Percentiles rank a stretch among this genome's conserved stretches.
Evolutionary conservation across 1,139 yeast species (phyloP).

Genomic region (Taiozyma onychis): DNA sequence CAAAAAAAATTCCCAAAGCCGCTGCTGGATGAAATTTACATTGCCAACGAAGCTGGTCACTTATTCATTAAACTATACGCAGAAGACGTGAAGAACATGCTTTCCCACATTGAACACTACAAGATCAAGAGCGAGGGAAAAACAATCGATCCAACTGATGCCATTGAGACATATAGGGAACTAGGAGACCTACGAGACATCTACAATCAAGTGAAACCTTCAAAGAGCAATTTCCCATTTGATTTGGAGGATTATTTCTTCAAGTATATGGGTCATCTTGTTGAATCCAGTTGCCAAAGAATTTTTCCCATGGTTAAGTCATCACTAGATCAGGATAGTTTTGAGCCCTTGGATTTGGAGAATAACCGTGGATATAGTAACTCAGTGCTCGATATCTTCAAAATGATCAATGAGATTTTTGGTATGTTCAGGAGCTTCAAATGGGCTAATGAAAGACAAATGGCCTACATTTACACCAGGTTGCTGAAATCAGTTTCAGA

Average conservation of each 20-base stretch:
- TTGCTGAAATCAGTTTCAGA: conserved; percentile 59
- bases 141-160: conserved; percentile 50
- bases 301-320: conserved; percentile 46
- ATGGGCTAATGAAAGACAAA: conserved; percentile 61
- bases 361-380: conserved; percentile 37
- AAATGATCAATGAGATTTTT: conserved; percentile 54
- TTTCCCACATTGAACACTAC: conserved; percentile 47
- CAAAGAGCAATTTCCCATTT: conserved; percentile 38
- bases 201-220: conserved; percentile 42
- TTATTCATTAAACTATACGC: conserved; percentile 57
- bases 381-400: conserved; percentile 65
- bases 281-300: conserved; percentile 45
- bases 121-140: conserved; percentile 28
- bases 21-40: conserved; percentile 50
- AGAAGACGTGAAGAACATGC: conserved; percentile 57
- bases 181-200: conserved; percentile 52
- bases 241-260: conserved; percentile 56
- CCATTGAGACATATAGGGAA: conserved; percentile 53
- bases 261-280: conserved; percentile 54
- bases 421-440: conserved; percentile 46
- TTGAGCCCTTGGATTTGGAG: conserved; percentile 46
- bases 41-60: conserved; percentile 51
- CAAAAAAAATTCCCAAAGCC: conserved; percentile 62
- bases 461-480: conserved; percentile 53
- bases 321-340: conserved; percentile 51